Base-by-base conservation (phyloP, 345 rosid species). In the Angophora floribunda region DNA sequence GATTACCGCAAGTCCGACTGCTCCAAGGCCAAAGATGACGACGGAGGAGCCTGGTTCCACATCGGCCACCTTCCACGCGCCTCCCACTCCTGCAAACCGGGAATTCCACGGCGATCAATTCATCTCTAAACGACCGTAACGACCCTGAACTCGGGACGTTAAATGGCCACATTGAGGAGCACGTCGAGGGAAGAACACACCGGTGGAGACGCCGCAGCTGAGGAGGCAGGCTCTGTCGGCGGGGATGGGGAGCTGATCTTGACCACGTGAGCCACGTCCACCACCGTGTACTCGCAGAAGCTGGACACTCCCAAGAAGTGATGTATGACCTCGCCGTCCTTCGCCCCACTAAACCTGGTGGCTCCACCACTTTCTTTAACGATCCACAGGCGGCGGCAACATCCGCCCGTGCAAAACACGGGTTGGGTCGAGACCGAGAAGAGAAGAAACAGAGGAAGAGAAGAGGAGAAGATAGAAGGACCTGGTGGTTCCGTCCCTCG, bases 1-100 rank as follows among this genome's bases (percentile, higher is more conserved):
- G 85, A 17, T 13, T 91, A 94, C 99, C 93, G 97, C 94, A 44
- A 96, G 96, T 32, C 98, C 97, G 59, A 95, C 94, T 17, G 91
- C 93, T 47, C 98, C 98, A 12, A 95, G 93, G 5, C 99, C 98
- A 86, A 96, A 95, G 41, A 96, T 94, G 59, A 95, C 97, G 6
- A 95, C 94, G 0, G 94, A 94, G n/a, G 96, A 94, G 50, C 94
- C 98, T 80, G 88, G 89, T 85, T 94, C 95, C 6, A 95, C 92
- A 17, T 86, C 89, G 41, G 95, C 98, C 78, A 91, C 94, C 82
- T 94, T 95, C 95, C 95, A 95, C 9, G 94, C 96, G 26, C 95
- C 97, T 87, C 97, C 99, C 14, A 95, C 14, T 44, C 98, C 97
- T 96, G 92, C 52, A 51, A 67, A 32, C n/a, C 51, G 5, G 32